Evolutionary conservation across 2,329 filamentous ascomycete species (phyloP).

Genomic region (Xylaria sp.): DNA sequence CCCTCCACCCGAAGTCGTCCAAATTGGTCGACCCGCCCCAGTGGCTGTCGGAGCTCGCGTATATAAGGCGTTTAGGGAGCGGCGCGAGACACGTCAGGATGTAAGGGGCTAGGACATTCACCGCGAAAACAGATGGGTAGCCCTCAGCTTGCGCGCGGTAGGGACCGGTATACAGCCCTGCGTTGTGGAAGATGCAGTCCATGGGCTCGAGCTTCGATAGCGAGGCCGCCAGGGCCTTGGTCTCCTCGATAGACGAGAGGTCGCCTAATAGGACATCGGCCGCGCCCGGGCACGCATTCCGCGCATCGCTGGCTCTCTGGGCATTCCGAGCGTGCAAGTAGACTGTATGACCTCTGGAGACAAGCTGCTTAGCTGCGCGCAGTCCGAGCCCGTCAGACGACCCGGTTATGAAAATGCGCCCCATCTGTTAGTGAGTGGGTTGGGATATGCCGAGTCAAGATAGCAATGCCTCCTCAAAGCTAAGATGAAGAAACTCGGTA

Average conservation of each 20-base stretch:
- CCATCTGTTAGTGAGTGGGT: constrained; percentile 28
- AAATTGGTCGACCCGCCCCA: constrained; percentile 50
- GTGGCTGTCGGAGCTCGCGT: constrained; percentile 63
- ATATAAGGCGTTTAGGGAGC: constrained; percentile 59
- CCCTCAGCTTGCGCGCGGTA: constrained; percentile 52
- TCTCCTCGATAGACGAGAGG: constrained; percentile 61
- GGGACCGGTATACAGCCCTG: constrained; percentile 56
- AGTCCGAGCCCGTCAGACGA: constrained; percentile 68
- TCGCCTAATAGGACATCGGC: constrained; percentile 63
- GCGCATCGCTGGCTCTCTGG: constrained; percentile 61
- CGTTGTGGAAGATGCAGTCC: constrained; percentile 69
- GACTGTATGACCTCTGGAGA: constrained; percentile 64
- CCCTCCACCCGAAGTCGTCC: constrained; percentile 51
- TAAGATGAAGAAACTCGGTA: background rate
- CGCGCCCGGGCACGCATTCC: constrained; percentile 61
- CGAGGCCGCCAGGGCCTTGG: constrained; percentile 62
- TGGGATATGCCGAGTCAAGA: background rate
- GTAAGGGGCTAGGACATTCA: constrained; percentile 69
- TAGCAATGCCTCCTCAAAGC: background rate
- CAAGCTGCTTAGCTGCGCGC: constrained; percentile 60
- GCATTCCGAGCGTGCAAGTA: constrained; percentile 66
- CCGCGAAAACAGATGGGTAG: constrained; percentile 62
- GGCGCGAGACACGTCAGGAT: constrained; percentile 63
- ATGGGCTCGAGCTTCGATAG: constrained; percentile 61
- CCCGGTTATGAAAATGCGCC: constrained; percentile 59